Base-by-base conservation (phyloP, 139 green algal species). In the Chlorella ohadii region DNA sequence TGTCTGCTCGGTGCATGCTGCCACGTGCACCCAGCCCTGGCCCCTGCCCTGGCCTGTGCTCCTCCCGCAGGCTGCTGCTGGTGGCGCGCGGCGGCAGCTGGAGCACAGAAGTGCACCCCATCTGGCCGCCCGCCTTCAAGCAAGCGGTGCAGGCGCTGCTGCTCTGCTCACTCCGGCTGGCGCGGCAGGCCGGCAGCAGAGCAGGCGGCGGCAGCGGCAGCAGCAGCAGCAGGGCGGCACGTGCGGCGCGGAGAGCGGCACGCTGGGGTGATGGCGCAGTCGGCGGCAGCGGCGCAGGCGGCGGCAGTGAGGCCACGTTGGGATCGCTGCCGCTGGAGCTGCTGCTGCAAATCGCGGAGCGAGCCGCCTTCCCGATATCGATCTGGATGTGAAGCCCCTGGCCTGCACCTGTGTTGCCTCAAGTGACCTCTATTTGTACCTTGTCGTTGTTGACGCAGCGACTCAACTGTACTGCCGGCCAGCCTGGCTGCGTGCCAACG, bases 41-140 rank as follows among this genome's bases (percentile, higher is more conserved):
- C 44, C 7, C 7, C 44, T 51, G 44, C 44, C 44, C 44, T 6
- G 7, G 9, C 44, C 6, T 9, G 9, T 9, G 36, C 36, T 4
- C 36, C 36, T 36, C 4, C 27, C 31, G 70, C 70, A 77, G 70
- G 70, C 39, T 77, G 70, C 25, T 77, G 70, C 27, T 77, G 70
- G 70, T 77, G 70, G 70, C 70, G 3, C 39, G 27, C 12, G 27
- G 41, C 41, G 70, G 28, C 20, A 28, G 23, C 39, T 77, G 70
- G 70, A 44, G 39, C 70, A 31, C 70, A 25, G 39, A 44, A 0
- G 44, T 5, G 0, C 70, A 77, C 22, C 25, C 27, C 27, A 16
- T 59, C 27, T 77, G 70, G 70, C 70, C 70, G 6, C 11, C 56
- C 1, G 70, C 70, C 15, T 77, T 77, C 70, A 77, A 77, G 39